A percentile compares a stretch with the other conserved stretches of the same genome.
Conservation (phyloP, 257 asterid genomes). For the Fraxinus anomala region DNA sequence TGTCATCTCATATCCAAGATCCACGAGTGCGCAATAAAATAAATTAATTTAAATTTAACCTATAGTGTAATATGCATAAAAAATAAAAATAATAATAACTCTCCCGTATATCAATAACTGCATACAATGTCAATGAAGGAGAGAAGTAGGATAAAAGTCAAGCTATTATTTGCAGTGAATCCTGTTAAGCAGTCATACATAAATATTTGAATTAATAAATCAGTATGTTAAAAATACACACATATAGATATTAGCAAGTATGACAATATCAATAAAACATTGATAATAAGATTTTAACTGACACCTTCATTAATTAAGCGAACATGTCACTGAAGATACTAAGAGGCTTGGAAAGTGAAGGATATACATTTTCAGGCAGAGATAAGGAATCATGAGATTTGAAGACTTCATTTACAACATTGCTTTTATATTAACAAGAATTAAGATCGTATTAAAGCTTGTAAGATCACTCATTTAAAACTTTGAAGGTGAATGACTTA, state of each 20-base stretch:
- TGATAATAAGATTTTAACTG: too few species aligned
- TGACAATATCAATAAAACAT: neutral
- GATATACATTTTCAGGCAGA: neutral
- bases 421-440: neutral
- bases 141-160: neutral
- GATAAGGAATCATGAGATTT: neutral
- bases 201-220: neutral
- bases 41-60: neutral
- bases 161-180: neutral
- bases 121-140: neutral
- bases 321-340: neutral
- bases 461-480: neutral
- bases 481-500: neutral
- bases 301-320: neutral
- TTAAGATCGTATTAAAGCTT: neutral
- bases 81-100: neutral
- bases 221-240: neutral
- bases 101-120: neutral
- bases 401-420: neutral
- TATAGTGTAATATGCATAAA: neutral
- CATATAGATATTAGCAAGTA: neutral
- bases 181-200: neutral
- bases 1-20: slow-evolving; percentile 4
- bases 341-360: neutral
- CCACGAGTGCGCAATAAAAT: neutral